Percentiles rank a stretch among this genome's conserved stretches.
Evolutionary conservation across 495 filamentous ascomycete genomes (phyloP).

Genomic region (Penicillium silybi): DNA sequence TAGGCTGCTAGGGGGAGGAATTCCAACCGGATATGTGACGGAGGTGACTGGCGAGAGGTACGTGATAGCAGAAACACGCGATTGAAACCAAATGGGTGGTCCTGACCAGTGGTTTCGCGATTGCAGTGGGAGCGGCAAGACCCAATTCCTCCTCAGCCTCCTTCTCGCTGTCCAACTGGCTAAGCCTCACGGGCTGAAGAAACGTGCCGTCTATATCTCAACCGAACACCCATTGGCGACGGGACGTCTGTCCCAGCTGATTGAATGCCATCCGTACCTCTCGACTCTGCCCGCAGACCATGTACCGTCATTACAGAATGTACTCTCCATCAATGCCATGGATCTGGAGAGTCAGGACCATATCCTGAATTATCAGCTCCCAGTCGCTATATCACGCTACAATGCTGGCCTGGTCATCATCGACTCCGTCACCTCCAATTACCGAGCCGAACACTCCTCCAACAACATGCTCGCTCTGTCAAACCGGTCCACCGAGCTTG

Average conservation of each 20-base stretch:
- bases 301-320: constrained; percentile 60
- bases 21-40: constrained; percentile 76
- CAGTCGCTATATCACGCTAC: constrained; percentile 71
- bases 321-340: constrained; percentile 77
- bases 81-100: background rate
- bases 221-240: constrained; percentile 86
- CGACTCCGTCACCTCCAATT: constrained; percentile 92
- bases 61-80: constrained; percentile 1
- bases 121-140: constrained; percentile 83
- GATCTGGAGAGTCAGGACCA: constrained; percentile 96
- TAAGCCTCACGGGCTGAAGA: constrained; percentile 62
- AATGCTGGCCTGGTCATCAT: constrained; percentile 76
- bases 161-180: constrained; percentile 79
- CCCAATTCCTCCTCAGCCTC: constrained; percentile 86
- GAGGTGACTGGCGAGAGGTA: constrained; percentile 91
- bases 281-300: constrained; percentile 39
- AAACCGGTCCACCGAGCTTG: constrained; percentile 61
- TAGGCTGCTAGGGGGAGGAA: constrained; percentile 73
- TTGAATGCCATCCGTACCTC: constrained; percentile 62
- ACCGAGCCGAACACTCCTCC: constrained; percentile 71
- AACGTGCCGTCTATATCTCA: constrained; percentile 84
- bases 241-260: constrained; percentile 71
- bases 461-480: constrained; percentile 36
- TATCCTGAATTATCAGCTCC: constrained; percentile 86
- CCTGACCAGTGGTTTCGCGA: constrained; percentile 17